Base-by-base conservation (phyloP, 202 grass and related monocot genomes). In the Schoenoplectus tabernaemontani region DNA sequence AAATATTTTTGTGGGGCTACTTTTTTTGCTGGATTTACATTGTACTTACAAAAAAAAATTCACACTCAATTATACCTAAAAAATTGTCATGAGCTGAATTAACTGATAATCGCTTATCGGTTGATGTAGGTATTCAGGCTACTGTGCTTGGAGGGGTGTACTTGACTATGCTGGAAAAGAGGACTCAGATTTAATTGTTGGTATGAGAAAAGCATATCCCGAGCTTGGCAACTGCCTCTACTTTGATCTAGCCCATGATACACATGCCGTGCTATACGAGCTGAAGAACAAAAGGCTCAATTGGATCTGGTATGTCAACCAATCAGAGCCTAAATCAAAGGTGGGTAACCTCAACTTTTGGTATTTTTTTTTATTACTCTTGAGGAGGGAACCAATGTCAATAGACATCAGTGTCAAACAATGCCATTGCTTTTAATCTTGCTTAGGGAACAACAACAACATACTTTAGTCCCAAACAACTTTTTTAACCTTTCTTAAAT, bases 261-360 rank as follows among this genome's bases (percentile, higher is more conserved):
- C 91, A 1, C 95, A 98, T 65, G 75, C 71, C 57, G 91, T 98
- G 67, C 87, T 98, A 57, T 98, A 98, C 64, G 95, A 94, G 78
- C 32, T 98, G 83, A 86, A 83, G 26, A 57, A 85, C 24, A 89
- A 84, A 37, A 89, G 86, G 67, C 85, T 98, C 38, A 98, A 92
- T 83, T 98, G 91, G 95, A 79, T 98, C 54, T 98, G 95, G 91
- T 98, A 98, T 78, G 88, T 92, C 56, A 92, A 94, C 62, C 75
- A 79, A 41, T 83, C 89, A 0, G 95, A 98, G 38, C 91, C 89
- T 24, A 61, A 86, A 70, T 85, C 87, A 13, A 85, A 79, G 88
- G 95, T 98, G 87, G 83, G 15, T 56, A 7, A 33, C 71, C 28
- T 75, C 39, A 28, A 71, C 66, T 71, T 44, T 19, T 26, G 30